Percentiles rank a stretch among this genome's conserved stretches.
Conservation (phyloP, 1,284 basidiomycete genomes). For the Malassezia japonica region DNA sequence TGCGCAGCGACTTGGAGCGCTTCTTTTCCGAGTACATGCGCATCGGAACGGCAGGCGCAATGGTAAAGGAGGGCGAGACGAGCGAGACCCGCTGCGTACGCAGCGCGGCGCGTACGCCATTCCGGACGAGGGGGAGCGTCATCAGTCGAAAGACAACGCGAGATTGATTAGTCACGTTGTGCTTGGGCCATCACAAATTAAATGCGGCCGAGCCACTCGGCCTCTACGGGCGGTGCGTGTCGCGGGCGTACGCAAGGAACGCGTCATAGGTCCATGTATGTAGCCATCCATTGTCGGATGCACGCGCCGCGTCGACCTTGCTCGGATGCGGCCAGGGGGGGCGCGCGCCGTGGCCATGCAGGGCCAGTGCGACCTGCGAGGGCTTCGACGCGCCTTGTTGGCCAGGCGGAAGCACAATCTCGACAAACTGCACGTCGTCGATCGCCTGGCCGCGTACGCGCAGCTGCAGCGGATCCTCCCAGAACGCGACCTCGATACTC, state of each 20-base stretch:
- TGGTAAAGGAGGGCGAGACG: too few relatives aligned
- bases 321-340: too few relatives aligned
- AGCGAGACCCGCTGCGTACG: too few relatives aligned
- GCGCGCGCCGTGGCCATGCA: too few relatives aligned
- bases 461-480: background rate
- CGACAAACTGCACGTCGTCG: constrained; percentile 26
- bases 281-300: background rate
- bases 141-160: background rate
- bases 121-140: background rate
- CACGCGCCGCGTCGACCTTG: background rate
- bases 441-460: background rate
- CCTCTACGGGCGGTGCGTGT: too few relatives aligned
- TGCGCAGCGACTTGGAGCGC: background rate
- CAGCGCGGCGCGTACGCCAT: background rate
- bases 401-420: constrained; percentile 12
- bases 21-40: background rate
- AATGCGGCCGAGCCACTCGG: too few relatives aligned
- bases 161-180: background rate
- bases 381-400: background rate
- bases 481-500: constrained; percentile 24
- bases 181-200: too few relatives aligned
- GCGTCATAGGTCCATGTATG: background rate
- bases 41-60: too few relatives aligned
- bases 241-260: background rate
- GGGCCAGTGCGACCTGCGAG: background rate